phyloP scores from a whole-genome alignment of 257 asterid genomes.

The Fraxinus pennsylvanica region DNA sequence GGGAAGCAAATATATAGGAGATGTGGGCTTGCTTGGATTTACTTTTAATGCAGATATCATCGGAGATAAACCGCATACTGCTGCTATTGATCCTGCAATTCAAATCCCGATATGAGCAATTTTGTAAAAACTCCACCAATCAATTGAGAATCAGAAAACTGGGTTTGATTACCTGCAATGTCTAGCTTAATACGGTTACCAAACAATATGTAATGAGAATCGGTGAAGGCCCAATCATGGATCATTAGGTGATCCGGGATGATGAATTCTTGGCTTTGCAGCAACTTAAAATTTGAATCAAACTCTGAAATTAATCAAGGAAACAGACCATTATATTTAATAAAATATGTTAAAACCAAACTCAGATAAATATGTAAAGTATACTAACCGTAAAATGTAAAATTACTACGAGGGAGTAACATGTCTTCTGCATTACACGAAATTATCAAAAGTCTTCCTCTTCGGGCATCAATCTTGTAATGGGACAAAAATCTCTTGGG shows the following conservation, averaged over 20 bases:
- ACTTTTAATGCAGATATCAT: constrained; percentile 87
- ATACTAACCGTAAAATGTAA: constrained; percentile 72
- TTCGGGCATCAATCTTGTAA: constrained; percentile 71
- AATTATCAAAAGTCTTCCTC: constrained; percentile 70
- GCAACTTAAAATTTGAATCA: constrained; percentile 65
- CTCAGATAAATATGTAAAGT: background rate
- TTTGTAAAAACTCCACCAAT: background rate
- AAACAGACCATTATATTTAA: background rate
- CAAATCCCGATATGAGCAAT: background rate
- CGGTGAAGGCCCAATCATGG: constrained; percentile 98
- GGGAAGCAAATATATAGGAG: constrained; percentile 87
- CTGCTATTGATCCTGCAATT: constrained; percentile 78
- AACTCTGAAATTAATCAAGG: constrained; percentile 48
- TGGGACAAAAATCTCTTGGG: constrained; percentile 85
- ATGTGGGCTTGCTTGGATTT: constrained; percentile 84
- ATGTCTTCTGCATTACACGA: constrained; percentile 99
- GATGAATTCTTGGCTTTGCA: constrained; percentile 73
- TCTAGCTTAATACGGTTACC: constrained; percentile 94
- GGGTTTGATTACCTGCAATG: constrained; percentile 52
- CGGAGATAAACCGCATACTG: constrained; percentile 88
- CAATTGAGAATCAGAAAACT: background rate
- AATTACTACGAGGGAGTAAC: constrained; percentile 89
- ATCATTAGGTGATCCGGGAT: constrained; percentile 93
- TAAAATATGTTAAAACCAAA: background rate
- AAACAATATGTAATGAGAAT: constrained; percentile 74